These are phyloP conservation scores for Blastomyces parvus DNA, from an alignment of 2,329 filamentous ascomycete species.

Conservation along the genomic window DNA sequence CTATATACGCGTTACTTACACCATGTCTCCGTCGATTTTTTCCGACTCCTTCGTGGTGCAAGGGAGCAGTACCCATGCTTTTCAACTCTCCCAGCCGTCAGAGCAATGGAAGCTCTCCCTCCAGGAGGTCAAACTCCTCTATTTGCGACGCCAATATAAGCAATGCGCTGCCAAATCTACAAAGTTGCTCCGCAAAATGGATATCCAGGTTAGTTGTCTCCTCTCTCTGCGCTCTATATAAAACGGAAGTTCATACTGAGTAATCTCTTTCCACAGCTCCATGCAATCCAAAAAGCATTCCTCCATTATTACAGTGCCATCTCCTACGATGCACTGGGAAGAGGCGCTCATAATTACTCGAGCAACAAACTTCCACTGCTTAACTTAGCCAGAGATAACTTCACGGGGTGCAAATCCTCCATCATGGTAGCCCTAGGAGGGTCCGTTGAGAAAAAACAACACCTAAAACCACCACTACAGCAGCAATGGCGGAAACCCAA, in stretches of 20 bases:
- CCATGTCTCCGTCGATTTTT: background rate
- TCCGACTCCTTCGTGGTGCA: background rate
- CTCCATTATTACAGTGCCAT: conserved; percentile 41
- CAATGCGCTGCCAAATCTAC: conserved; percentile 29
- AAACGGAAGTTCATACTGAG: background rate
- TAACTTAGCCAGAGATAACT: conserved; percentile 33
- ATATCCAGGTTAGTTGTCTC: conserved; percentile 21
- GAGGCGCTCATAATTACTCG: conserved; percentile 39
- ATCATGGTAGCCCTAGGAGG: conserved; percentile 5
- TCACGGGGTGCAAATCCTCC: conserved; percentile 23
- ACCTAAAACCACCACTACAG: background rate
- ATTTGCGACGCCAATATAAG: conserved; percentile 32
- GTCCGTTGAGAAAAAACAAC: conserved; percentile 4
- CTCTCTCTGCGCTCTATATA: background rate
- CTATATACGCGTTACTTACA: background rate
- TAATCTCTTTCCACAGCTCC: conserved; percentile 22
- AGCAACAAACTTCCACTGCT: conserved; percentile 36
- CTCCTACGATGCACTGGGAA: conserved; percentile 40
- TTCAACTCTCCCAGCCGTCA: conserved; percentile 24
- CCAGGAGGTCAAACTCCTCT: conserved; percentile 29
- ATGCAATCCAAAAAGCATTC: conserved; percentile 30
- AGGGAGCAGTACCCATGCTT: background rate
- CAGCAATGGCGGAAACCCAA: background rate
- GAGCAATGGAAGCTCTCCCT: conserved; percentile 29
- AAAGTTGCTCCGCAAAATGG: conserved; percentile 23